Conservation (phyloP, 805 yeast species). For the Trichomonascus vanleenenianus region DNA sequence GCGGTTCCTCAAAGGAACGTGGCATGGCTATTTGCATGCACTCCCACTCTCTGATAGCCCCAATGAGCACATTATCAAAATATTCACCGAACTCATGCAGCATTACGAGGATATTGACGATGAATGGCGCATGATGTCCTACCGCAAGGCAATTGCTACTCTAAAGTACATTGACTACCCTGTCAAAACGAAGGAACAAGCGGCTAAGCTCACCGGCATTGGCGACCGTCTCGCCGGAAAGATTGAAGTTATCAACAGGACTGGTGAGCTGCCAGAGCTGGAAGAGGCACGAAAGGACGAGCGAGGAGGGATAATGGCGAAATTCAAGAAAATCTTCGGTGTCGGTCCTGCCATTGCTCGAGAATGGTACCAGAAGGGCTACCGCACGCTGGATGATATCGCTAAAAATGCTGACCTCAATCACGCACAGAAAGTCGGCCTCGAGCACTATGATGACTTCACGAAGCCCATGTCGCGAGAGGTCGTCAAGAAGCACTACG, state of each 20-base stretch:
- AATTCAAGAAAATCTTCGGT: conserved; percentile 39
- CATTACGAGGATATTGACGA: conserved; percentile 31
- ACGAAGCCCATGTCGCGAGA: conserved; percentile 36
- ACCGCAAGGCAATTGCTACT: conserved; percentile 37
- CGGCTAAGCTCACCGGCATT: conserved; percentile 33
- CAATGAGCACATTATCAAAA: conserved; percentile 28
- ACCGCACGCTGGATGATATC: conserved; percentile 35
- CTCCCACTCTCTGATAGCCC: not conserved
- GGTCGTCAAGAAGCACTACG: conserved; percentile 37
- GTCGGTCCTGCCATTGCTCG: conserved; percentile 40
- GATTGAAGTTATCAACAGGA: conserved; percentile 39
- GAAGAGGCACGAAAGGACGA: conserved; percentile 19
- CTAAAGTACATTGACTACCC: conserved; percentile 23
- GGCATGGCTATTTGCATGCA: not conserved
- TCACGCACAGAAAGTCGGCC: conserved; percentile 32
- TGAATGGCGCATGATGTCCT: conserved; percentile 34
- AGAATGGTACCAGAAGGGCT: conserved; percentile 34
- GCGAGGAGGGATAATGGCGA: conserved; percentile 22
- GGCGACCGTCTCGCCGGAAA: conserved; percentile 37
- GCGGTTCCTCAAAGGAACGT: not conserved
- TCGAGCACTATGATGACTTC: conserved; percentile 44
- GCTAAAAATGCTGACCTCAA: conserved; percentile 24
- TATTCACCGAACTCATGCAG: conserved; percentile 27
- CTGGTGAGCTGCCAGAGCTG: conserved; percentile 27
- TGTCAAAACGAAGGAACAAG: conserved; percentile 33